Evolutionary conservation across 805 yeast genomes (phyloP).

Genomic region (Metschnikowia reukaufii): DNA sequence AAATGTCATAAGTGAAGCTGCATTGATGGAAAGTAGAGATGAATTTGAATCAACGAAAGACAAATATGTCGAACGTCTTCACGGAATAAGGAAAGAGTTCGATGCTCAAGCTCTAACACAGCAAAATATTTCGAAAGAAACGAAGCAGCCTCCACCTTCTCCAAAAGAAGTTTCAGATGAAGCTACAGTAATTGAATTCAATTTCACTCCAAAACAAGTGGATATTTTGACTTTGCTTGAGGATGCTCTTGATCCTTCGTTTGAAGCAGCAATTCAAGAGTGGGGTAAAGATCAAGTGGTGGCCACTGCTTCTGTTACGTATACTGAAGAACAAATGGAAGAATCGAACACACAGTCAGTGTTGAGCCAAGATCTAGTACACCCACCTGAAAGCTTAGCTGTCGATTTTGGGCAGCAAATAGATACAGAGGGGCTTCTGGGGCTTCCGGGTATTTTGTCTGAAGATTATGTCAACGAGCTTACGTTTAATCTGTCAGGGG

Average conservation of each 20-base stretch:
- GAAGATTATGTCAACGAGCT: not conserved
- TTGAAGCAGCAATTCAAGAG: conserved; percentile 9
- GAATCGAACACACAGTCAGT: not conserved
- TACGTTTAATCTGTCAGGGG: conserved; percentile 6
- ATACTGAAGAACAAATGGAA: not conserved
- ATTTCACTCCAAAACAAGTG: conserved; percentile 9
- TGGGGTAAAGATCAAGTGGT: conserved; percentile 16
- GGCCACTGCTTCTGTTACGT: conserved; percentile 2
- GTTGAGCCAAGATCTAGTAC: not conserved
- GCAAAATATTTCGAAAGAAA: conserved; percentile 16
- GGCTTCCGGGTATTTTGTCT: conserved; percentile 17
- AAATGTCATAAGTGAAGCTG: conserved; percentile 34
- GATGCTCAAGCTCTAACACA: conserved; percentile 29
- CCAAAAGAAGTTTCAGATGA: not conserved
- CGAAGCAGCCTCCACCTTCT: not conserved
- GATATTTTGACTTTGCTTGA: conserved; percentile 10
- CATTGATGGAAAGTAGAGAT: conserved; percentile 24
- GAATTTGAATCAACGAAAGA: conserved; percentile 28
- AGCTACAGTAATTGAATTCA: not conserved
- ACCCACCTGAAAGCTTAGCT: conserved; percentile 13
- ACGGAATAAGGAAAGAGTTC: conserved; percentile 23
- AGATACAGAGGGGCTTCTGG: conserved; percentile 20
- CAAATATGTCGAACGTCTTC: conserved; percentile 25
- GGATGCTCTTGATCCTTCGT: conserved; percentile 5
- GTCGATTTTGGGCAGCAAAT: conserved; percentile 27